These are phyloP conservation scores for Tolypocladium nubicola DNA, from an alignment of 2,329 filamentous ascomycete species.

Conservation along the genomic window DNA sequence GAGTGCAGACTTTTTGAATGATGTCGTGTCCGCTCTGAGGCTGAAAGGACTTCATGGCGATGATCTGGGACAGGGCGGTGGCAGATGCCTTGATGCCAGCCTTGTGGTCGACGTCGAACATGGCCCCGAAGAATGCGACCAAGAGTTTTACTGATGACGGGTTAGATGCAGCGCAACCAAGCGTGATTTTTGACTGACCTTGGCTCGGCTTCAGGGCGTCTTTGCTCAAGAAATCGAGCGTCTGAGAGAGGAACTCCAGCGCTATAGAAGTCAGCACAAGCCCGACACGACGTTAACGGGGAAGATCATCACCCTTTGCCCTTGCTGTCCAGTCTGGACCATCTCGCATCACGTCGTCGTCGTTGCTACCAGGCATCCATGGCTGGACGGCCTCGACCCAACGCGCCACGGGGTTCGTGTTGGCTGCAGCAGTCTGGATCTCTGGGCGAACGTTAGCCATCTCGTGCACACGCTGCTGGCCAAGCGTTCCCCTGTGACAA, in stretches of 20 bases:
- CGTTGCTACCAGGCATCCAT: conserved; percentile 38
- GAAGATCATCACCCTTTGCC: conserved; percentile 31
- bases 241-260: conserved; percentile 44
- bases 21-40: conserved; percentile 36
- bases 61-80: conserved; percentile 39
- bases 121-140: conserved; percentile 44
- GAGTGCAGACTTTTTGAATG: conserved; percentile 35
- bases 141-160: conserved; percentile 28
- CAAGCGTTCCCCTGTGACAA: not conserved
- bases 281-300: not conserved
- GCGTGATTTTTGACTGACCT: conserved; percentile 17
- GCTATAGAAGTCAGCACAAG: conserved; percentile 22
- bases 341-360: conserved; percentile 24
- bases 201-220: conserved; percentile 39
- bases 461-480: too few relatives aligned
- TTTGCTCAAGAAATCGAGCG: conserved; percentile 35
- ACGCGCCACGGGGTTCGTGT: conserved; percentile 36
- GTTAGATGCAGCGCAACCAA: not conserved
- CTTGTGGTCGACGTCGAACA: conserved; percentile 49
- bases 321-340: conserved; percentile 41
- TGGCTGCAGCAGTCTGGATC: conserved; percentile 32
- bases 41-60: conserved; percentile 39
- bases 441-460: conserved; percentile 18
- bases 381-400: conserved; percentile 45
- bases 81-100: conserved; percentile 46